Evolutionary conservation across 2,329 filamentous ascomycete species (phyloP).

Genomic region (Sporothrix protearum): DNA sequence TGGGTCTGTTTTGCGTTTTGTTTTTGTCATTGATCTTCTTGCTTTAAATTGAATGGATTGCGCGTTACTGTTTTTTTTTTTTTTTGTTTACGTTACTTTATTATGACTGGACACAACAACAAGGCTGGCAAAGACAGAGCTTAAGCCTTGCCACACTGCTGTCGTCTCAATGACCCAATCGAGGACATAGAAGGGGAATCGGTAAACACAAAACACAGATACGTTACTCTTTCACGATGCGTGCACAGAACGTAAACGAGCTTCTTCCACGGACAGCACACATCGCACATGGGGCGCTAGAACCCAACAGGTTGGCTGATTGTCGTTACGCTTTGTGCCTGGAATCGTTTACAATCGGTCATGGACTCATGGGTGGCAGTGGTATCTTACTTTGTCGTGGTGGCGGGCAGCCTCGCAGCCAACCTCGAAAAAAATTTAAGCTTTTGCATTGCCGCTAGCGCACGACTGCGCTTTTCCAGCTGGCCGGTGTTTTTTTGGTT

Average conservation of each 20-base stretch:
- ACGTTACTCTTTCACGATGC: too few relatives aligned
- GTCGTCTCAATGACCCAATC: slow-evolving; percentile 19
- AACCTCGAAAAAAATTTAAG: slow-evolving; percentile 11
- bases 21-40: too few relatives aligned
- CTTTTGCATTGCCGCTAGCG: slow-evolving; percentile 18
- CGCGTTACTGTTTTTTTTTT: background rate
- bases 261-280: background rate
- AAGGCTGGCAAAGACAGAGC: background rate
- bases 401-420: background rate
- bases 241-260: too few relatives aligned
- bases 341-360: too few relatives aligned
- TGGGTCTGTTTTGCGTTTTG: background rate
- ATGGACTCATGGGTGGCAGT: too few relatives aligned
- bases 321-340: background rate
- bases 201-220: background rate
- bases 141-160: background rate
- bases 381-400: too few relatives aligned
- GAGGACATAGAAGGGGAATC: slow-evolving; percentile 17
- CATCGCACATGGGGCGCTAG: too few relatives aligned
- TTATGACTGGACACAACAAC: slow-evolving; percentile 16
- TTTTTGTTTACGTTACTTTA: background rate
- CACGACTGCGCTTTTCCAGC: slow-evolving; percentile 6
- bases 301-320: background rate
- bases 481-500: background rate
- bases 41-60: too few relatives aligned